Conservation (phyloP, 2,329 filamentous ascomycete species). For the Chrysosphaeria jannelii region DNA sequence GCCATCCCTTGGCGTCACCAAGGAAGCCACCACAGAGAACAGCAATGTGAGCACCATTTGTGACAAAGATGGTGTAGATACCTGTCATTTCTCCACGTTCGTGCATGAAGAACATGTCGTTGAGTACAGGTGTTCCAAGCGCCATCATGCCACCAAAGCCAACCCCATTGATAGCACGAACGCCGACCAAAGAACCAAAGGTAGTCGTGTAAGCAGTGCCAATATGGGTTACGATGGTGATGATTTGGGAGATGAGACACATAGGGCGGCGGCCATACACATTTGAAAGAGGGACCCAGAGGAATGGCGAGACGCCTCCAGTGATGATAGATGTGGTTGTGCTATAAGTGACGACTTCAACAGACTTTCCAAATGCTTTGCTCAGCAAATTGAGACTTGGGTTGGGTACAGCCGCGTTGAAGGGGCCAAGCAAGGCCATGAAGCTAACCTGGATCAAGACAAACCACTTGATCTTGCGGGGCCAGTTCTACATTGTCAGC, state of each 20-base stretch:
- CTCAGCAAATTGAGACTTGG: constrained; percentile 2
- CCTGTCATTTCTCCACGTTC: constrained; percentile 4
- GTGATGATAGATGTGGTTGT: constrained; percentile 4
- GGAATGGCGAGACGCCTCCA: constrained; percentile 2
- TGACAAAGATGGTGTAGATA: constrained; percentile 4
- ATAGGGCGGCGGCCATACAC: constrained; percentile 4
- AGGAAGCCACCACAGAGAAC: constrained; percentile 3
- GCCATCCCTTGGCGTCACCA: constrained; percentile 4
- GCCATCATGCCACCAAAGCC: constrained; percentile 4
- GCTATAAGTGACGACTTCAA: constrained; percentile 3
- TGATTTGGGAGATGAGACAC: constrained; percentile 2
- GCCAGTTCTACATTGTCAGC: constrained; percentile 4
- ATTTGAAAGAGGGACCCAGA: constrained; percentile 3
- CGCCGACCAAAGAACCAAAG: constrained; percentile 2
- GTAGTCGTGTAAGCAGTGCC: constrained; percentile 2
- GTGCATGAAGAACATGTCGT: constrained; percentile 5
- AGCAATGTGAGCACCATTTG: constrained; percentile 4
- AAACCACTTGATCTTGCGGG: constrained; percentile 4
- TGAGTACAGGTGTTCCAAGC: constrained; percentile 4
- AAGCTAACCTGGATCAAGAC: constrained; percentile 5
- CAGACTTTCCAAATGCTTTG: constrained; percentile 1
- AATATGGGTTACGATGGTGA: constrained; percentile 3
- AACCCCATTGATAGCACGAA: constrained; percentile 4
- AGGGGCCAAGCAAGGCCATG: constrained; percentile 4
- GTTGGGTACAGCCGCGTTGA: constrained; percentile 4